A percentile compares a stretch with the other conserved stretches of the same genome.
Conservation (phyloP, 176 grass and related monocot species). For the Oryza officinalis region DNA sequence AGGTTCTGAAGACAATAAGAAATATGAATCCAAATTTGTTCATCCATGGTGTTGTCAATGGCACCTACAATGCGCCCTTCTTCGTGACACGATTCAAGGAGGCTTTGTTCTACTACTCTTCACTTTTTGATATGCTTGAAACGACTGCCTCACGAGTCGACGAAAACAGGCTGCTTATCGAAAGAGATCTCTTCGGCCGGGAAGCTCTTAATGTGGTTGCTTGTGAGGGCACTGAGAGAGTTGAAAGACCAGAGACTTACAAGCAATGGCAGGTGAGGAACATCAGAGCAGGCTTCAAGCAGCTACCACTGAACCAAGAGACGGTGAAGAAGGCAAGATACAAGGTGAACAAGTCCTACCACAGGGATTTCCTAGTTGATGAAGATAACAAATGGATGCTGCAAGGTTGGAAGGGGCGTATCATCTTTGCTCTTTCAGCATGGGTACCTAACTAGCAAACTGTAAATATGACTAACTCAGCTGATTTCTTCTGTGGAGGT, state of each 20-base stretch:
- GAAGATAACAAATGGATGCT: conserved; percentile 57
- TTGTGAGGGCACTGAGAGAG: conserved; percentile 47
- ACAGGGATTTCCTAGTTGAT: conserved; percentile 53
- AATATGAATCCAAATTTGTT: conserved; percentile 42
- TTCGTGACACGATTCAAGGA: conserved; percentile 57
- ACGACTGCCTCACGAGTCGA: conserved; percentile 16
- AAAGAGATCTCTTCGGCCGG: conserved; percentile 39
- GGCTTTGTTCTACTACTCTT: conserved; percentile 43
- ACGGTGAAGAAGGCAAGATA: conserved; percentile 41
- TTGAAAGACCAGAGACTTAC: conserved; percentile 55
- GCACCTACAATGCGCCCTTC: conserved; percentile 50
- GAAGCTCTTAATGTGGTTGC: conserved; percentile 51
- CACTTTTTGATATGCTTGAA: conserved; percentile 51
- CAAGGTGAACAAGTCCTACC: conserved; percentile 44
- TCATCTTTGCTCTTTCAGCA: conserved; percentile 41
- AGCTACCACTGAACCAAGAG: conserved; percentile 32
- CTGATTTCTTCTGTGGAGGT: not conserved
- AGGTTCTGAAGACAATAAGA: conserved; percentile 50
- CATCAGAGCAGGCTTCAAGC: conserved; percentile 47
- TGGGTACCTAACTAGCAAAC: conserved; percentile 36
- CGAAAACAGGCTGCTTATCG: conserved; percentile 31
- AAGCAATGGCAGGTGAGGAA: conserved; percentile 55
- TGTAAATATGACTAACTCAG: not conserved
- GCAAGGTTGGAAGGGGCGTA: conserved; percentile 51
- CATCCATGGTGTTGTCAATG: conserved; percentile 45